These are phyloP conservation scores for Leccinum cinnamomeum DNA, from an alignment of 1,284 basidiomycete genomes.

Conservation along the genomic window DNA sequence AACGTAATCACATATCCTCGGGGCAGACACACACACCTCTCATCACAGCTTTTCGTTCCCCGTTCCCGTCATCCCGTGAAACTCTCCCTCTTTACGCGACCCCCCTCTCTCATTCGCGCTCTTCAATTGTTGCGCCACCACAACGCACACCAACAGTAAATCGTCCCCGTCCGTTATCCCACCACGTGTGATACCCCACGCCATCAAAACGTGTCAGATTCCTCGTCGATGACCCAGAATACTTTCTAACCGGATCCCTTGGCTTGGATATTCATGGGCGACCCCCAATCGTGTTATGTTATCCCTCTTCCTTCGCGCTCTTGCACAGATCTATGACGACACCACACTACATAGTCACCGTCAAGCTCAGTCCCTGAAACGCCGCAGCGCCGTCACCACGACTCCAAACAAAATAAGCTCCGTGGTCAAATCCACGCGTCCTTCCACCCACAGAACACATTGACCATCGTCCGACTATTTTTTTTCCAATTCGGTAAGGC, in stretches of 20 bases:
- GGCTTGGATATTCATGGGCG: background rate
- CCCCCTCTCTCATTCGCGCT: background rate
- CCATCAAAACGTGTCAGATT: constrained; percentile 28
- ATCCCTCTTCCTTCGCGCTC: background rate
- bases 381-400: constrained; percentile 28
- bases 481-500: background rate
- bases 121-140: constrained; percentile 4
- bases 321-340: constrained; percentile 10
- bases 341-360: constrained; percentile 8
- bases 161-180: background rate
- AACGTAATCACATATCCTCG: constrained; percentile 2
- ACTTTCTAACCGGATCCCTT: background rate
- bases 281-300: background rate
- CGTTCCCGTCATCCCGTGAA: constrained; percentile 8
- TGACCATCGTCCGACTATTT: constrained; percentile 10
- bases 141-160: constrained; percentile 1
- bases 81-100: background rate
- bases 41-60: constrained; percentile 9
- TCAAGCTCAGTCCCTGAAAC: constrained; percentile 21
- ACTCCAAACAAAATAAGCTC: constrained; percentile 12
- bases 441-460: constrained; percentile 21
- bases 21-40: background rate
- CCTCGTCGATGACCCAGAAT: background rate
- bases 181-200: constrained; percentile 20
- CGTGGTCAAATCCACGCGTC: constrained; percentile 16